Percentiles rank a stretch among this genome's conserved stretches.
Conservation (phyloP, 495 filamentous ascomycete species). For the Penicillium riverlandense region DNA sequence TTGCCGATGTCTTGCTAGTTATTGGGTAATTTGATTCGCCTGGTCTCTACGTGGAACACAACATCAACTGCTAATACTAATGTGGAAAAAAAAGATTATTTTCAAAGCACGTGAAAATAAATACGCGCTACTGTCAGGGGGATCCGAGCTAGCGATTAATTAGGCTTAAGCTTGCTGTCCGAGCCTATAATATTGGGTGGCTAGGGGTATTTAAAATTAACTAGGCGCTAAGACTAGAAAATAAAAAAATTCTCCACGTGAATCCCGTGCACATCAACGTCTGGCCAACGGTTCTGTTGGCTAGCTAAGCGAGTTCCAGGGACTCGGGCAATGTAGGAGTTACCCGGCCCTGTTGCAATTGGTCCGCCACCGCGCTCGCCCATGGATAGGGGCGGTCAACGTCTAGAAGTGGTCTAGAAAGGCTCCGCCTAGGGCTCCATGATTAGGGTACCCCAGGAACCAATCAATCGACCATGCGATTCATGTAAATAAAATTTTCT, state of each 20-base stretch:
- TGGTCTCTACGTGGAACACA: no score
- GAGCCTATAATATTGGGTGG: slow-evolving; percentile 1
- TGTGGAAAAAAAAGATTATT: background rate
- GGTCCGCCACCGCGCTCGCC: slow-evolving; percentile 1
- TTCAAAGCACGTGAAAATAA: slow-evolving; percentile 1
- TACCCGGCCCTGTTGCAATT: slow-evolving; percentile 1
- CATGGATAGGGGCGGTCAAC: slow-evolving; percentile 8
- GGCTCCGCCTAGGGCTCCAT: slow-evolving; percentile 13
- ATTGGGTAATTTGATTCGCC: no score
- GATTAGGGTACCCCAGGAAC: background rate
- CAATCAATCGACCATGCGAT: background rate
- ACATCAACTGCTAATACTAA: no score
- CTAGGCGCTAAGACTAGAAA: slow-evolving; percentile 6
- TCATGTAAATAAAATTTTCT: background rate
- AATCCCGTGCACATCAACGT: slow-evolving; percentile 9
- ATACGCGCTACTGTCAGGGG: slow-evolving; percentile 4
- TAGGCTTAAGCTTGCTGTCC: slow-evolving; percentile 10
- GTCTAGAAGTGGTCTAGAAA: slow-evolving; percentile 11
- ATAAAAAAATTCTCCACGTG: slow-evolving; percentile 3
- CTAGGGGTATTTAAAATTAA: background rate
- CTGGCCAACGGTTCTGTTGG: slow-evolving; percentile 13
- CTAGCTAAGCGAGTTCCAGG: slow-evolving; percentile 6
- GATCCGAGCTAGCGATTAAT: slow-evolving; percentile 3
- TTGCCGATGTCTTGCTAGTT: no score
- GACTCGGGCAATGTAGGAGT: background rate